Base-by-base conservation (phyloP, 2,329 filamentous ascomycete species). In the Epichloe uncinata region DNA sequence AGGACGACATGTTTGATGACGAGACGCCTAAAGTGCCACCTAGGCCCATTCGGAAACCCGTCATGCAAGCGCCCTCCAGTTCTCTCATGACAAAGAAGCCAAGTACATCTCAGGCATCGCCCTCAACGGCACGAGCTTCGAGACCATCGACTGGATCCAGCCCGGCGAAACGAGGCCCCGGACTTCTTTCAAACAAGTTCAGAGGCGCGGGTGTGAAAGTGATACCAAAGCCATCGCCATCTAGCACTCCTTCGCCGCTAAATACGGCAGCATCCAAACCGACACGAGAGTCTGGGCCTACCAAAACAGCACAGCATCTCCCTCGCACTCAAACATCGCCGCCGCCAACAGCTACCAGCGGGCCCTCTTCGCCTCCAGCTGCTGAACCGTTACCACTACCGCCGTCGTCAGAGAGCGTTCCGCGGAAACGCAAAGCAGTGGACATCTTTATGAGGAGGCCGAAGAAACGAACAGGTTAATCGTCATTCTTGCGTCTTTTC, bases 391-490 rank as follows among this genome's bases (percentile, higher is more conserved):
- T 34, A 15, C 30, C 49, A 43, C 30, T 13, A 42, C 37, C 40
- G 15, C 12, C 47, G 4, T 16, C 48, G 22, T 45, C 47, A 20
- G 40, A 30, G 7, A 20, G 43, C 26, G 4, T 57, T 3, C 47
- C 55, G 8, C 62, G 64, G 41, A 75, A 75, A 56, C 67, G 73
- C 48, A 73, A 73, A 56, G 59, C 64, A 0, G 69, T 71, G 4
- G 69, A 70, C 53, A 63, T 76, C n/a, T 78, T 78, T 53, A 74
- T 75, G 71, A 66, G 63, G 42, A 66, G 63, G 42, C 70, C 66
- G 5, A 73, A 72, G 60, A 75, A 69, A 58, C 58, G 57, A 26
- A 15, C 30, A 4, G 13, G 4, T 16, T 49, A 13, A 48, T 20
- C 40, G 20, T 15, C 22, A 37, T 37, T 13, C 35, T n/a, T n/a